Conservation (phyloP, 2,329 filamentous ascomycete species). For the Colletotrichum chlorophyti region DNA sequence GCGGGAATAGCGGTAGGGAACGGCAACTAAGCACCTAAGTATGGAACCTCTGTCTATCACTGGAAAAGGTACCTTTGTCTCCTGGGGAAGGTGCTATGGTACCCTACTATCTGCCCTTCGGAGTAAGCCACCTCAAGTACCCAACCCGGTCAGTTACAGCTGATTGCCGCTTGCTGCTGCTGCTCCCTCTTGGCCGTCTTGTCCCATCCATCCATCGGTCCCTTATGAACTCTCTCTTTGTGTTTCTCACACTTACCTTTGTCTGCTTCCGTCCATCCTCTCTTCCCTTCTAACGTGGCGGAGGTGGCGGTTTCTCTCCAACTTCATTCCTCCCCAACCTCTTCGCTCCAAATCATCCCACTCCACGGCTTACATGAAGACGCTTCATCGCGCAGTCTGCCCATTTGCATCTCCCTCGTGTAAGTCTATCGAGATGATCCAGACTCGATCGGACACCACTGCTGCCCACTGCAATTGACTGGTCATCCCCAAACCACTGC, state of each 20-base stretch:
- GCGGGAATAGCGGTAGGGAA: conserved; percentile 15
- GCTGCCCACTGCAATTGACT: background rate
- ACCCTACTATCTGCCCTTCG: too few relatives aligned
- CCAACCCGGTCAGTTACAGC: conserved; percentile 18
- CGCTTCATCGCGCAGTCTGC: background rate
- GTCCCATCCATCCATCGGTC: background rate
- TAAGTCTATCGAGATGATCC: conserved; percentile 16
- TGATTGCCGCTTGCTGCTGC: conserved; percentile 21
- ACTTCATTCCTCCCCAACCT: background rate
- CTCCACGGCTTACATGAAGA: conserved; percentile 3
- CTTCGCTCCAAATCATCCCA: background rate
- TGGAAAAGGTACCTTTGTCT: too few relatives aligned
- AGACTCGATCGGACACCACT: background rate
- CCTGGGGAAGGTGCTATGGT: too few relatives aligned
- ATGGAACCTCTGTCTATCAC: too few relatives aligned
- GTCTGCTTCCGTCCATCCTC: background rate
- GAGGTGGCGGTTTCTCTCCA: conserved; percentile 16
- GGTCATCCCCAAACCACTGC: background rate
- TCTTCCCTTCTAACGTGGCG: background rate
- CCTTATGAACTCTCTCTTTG: background rate
- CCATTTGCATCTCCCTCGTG: conserved; percentile 1
- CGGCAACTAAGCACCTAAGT: conserved; percentile 10
- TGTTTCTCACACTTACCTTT: background rate
- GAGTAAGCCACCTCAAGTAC: too few relatives aligned
- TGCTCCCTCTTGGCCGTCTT: conserved; percentile 21